These are phyloP conservation scores for Trichophyton benhamiae DNA, from an alignment of 2,329 filamentous ascomycete species.

Conservation along the genomic window DNA sequence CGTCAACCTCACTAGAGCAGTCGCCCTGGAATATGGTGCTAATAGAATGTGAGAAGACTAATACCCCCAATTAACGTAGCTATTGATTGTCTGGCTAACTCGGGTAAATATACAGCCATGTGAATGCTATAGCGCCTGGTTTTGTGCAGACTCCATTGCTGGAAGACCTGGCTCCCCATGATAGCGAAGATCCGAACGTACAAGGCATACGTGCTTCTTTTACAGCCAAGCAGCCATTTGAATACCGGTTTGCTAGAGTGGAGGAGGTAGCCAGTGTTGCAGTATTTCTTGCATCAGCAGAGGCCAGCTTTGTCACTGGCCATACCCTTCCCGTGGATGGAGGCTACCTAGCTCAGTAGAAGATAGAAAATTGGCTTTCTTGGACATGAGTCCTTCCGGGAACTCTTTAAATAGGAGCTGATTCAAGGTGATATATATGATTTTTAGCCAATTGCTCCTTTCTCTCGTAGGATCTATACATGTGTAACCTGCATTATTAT, in stretches of 20 bases:
- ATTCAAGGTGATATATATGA: no score
- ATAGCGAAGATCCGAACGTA: conserved; percentile 7
- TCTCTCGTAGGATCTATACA: no score
- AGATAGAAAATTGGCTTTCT: background rate
- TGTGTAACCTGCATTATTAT: no score
- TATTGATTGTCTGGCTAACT: background rate
- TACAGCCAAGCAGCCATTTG: conserved; percentile 19
- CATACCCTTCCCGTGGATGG: conserved; percentile 37
- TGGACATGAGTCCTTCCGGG: background rate
- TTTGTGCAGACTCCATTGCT: conserved; percentile 25
- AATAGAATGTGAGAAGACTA: conserved; percentile 27
- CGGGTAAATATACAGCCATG: conserved; percentile 22
- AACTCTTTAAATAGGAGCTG: background rate
- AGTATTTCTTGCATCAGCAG: conserved; percentile 37
- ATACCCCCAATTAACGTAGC: background rate
- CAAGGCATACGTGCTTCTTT: conserved; percentile 11
- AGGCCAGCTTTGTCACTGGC: conserved; percentile 37
- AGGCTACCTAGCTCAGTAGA: conserved; percentile 26
- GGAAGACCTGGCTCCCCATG: conserved; percentile 6
- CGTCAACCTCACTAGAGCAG: conserved; percentile 37
- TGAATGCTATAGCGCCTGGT: conserved; percentile 44
- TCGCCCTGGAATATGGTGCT: conserved; percentile 40
- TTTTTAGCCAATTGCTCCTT: no score
- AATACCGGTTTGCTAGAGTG: conserved; percentile 18
- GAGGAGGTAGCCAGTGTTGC: conserved; percentile 31